phyloP scores from a whole-genome alignment of 129 eudicot genomes.

The Apium graveolens region DNA sequence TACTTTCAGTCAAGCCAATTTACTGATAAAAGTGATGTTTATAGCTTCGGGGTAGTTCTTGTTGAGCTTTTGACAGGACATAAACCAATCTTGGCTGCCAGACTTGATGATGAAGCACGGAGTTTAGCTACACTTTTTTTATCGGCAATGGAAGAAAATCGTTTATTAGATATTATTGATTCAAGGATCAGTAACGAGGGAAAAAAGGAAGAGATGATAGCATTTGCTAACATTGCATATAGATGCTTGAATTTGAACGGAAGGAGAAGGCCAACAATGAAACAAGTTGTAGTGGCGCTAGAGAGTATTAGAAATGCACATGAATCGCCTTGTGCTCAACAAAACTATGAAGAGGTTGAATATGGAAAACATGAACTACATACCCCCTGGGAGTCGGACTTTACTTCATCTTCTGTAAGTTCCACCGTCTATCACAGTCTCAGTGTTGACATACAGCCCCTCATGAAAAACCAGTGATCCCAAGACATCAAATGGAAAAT shows the following conservation, averaged over 20 bases:
- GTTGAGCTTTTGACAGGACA: slow-evolving; percentile 1
- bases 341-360: background rate
- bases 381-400: background rate
- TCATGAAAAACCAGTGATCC: no score
- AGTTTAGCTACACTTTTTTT: background rate
- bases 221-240: background rate
- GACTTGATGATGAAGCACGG: background rate
- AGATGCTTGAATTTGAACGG: background rate
- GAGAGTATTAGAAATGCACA: background rate
- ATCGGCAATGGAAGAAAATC: background rate
- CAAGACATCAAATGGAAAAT: no score
- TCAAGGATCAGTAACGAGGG: background rate
- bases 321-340: background rate
- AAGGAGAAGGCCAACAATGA: background rate
- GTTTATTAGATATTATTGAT: background rate
- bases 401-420: background rate
- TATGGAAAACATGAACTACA: background rate
- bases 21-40: background rate
- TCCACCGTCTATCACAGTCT: no score
- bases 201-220: background rate
- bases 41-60: background rate
- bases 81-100: background rate
- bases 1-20: background rate
- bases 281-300: background rate
- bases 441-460: background rate